Percentiles rank a stretch among this genome's conserved stretches.
Conservation (phyloP, 2,329 filamentous ascomycete genomes). For the Trichophyton rubrum region DNA sequence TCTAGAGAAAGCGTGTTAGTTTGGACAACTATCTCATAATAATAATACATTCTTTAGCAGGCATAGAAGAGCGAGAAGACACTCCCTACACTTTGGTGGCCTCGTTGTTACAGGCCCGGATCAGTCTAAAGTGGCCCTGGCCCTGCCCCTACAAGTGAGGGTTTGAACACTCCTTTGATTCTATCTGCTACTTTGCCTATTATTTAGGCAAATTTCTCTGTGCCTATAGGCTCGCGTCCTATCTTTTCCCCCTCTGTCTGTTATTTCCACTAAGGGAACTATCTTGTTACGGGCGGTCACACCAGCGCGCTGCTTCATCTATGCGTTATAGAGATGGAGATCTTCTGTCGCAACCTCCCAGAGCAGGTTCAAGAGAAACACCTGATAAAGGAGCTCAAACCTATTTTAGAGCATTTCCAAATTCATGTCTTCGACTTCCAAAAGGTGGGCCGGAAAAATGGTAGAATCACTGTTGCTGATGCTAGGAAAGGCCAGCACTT, state of each 20-base stretch:
- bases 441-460: conserved; percentile 14
- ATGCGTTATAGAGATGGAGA: conserved; percentile 14
- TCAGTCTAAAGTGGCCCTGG: neutral
- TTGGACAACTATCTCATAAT: neutral
- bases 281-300: neutral
- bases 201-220: neutral
- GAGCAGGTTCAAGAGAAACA: conserved; percentile 15
- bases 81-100: neutral
- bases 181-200: neutral
- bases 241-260: neutral
- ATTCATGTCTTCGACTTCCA: conserved; percentile 17
- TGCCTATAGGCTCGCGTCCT: neutral
- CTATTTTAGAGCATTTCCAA: conserved; percentile 13
- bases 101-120: neutral
- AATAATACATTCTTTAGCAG: too few relatives aligned
- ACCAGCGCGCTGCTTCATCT: neutral
- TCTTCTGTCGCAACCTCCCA: conserved; percentile 19
- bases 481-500: conserved; percentile 12
- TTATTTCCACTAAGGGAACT: neutral
- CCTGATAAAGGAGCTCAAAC: conserved; percentile 15
- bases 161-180: neutral
- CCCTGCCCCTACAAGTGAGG: neutral
- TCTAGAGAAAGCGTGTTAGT: neutral
- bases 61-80: neutral
- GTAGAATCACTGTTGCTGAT: conserved; percentile 17